These are phyloP conservation scores for Podila minutissima DNA, from an alignment of 192 early-diverging fungal genomes.

Conservation along the genomic window DNA sequence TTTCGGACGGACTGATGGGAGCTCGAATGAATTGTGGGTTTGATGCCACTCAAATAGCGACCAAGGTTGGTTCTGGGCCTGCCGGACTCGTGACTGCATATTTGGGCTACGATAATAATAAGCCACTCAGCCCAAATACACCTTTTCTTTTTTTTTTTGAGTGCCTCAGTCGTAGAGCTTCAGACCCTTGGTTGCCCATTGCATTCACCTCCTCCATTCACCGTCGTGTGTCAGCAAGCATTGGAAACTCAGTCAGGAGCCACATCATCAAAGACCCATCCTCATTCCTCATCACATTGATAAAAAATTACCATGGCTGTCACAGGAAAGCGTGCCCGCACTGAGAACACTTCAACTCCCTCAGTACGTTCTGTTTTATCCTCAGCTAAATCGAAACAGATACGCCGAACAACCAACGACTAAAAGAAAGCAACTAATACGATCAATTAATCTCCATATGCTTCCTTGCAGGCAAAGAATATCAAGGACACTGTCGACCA, in stretches of 20 bases:
- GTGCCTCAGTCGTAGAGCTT: background rate
- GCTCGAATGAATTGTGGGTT: background rate
- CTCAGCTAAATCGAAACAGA: background rate
- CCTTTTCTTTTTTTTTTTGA: slow-evolving; percentile 3
- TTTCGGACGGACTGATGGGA: background rate
- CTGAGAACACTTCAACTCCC: slow-evolving; percentile 13
- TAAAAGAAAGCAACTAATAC: background rate
- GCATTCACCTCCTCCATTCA: slow-evolving; percentile 3
- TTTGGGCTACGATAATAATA: background rate
- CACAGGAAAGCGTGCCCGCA: slow-evolving; percentile 26
- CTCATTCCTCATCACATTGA: background rate
- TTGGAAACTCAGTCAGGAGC: background rate
- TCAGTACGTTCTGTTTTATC: slow-evolving; percentile 7
- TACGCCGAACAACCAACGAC: no score
- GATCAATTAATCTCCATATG: background rate
- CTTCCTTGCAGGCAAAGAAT: slow-evolving; percentile 14
- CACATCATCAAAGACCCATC: background rate
- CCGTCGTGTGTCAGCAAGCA: background rate
- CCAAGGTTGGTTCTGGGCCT: background rate
- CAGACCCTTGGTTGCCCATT: background rate
- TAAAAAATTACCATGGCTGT: slow-evolving; percentile 24
- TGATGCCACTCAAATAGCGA: background rate
- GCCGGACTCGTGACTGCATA: background rate
- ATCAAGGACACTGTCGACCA: slow-evolving; percentile 45
- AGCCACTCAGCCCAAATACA: background rate